Evolutionary conservation across 1,139 yeast species (phyloP), one percentile per base, ranked within the genome.

Genomic region (Eremothecium gossypii): DNA sequence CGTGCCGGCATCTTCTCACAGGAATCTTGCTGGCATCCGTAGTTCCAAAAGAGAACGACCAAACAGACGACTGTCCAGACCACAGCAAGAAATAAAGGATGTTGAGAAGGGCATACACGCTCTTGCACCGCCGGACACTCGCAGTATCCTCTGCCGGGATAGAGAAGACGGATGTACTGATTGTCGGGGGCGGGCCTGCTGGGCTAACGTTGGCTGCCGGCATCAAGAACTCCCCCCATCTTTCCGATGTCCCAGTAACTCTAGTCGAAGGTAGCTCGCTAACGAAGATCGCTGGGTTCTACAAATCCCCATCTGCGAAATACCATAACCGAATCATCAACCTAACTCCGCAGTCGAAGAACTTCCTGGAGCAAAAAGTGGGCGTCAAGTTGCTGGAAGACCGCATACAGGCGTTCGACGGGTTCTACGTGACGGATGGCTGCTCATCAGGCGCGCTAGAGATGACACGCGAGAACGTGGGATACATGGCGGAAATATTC

Each of bases 141-240:
- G 38, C 43, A 8, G 31, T 38, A 6, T 33, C 45, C n/a, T 3
- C 31, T 12, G 20, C 13, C 9, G 12, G 40, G 3, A 53, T 54
- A 2, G 52, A 53, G 33, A 33, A 47, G 27, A 52, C 61, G 3
- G 99, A 91, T 60, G 77, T 93, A 20, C 80, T 85, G 9, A 83
- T 91, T 44, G 83, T 93, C 38, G 99, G 99, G 23, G 98, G 95
- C 6, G 99, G 99, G 0, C 96, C 97, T 1, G 97, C 98, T 0
- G 99, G 99, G 0, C 67, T 91, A 43, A 81, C 96, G 1, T 67
- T 91, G 32, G 79, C 93, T 2, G 74, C 95, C 0, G 94, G 95
- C 0, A 59, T 81, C 58, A 72, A 83, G 58, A 71, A 73, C 52
- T 79, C 89, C 2, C 77, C 81, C 8, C 62, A 69, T 31, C 75